These are phyloP conservation scores for Solanum hybrid DNA, from an alignment of 305 asterid genomes.

Conservation along the genomic window DNA sequence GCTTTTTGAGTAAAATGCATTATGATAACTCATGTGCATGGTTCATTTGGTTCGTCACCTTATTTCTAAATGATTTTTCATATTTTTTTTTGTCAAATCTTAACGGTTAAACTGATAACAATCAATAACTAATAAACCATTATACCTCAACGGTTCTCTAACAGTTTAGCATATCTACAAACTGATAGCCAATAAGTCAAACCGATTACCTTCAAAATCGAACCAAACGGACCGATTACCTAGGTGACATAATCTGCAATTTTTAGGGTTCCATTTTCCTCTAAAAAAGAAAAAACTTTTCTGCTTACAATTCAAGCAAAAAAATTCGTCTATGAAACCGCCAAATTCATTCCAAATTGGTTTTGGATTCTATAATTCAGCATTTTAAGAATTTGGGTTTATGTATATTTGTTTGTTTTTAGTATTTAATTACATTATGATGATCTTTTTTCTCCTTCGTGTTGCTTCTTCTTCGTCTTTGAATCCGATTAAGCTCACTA, in stretches of 20 bases:
- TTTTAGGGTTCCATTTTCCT: not conserved
- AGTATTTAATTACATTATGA: conserved; percentile 19
- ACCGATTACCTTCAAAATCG: too few species aligned
- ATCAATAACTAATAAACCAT: too few species aligned
- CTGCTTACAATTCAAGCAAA: not conserved
- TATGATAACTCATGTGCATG: too few species aligned
- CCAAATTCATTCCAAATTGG: conserved; percentile 5
- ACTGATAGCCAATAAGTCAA: too few species aligned
- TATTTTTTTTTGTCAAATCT: too few species aligned
- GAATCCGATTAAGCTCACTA: conserved; percentile 31
- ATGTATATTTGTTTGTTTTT: not conserved
- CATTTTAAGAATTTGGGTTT: not conserved
- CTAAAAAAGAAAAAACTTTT: not conserved
- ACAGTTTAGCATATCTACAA: too few species aligned
- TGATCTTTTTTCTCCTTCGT: conserved; percentile 22
- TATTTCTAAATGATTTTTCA: too few species aligned
- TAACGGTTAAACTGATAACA: too few species aligned
- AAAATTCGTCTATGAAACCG: conserved; percentile 5
- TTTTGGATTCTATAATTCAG: not conserved
- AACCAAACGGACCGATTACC: too few species aligned
- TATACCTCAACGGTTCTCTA: too few species aligned
- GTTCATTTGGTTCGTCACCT: not conserved
- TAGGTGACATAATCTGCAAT: too few species aligned
- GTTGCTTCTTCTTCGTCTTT: conserved; percentile 36
- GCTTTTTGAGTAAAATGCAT: not conserved